phyloP scores from a whole-genome alignment of 257 asterid genomes.

The Leonotis leonurus region DNA sequence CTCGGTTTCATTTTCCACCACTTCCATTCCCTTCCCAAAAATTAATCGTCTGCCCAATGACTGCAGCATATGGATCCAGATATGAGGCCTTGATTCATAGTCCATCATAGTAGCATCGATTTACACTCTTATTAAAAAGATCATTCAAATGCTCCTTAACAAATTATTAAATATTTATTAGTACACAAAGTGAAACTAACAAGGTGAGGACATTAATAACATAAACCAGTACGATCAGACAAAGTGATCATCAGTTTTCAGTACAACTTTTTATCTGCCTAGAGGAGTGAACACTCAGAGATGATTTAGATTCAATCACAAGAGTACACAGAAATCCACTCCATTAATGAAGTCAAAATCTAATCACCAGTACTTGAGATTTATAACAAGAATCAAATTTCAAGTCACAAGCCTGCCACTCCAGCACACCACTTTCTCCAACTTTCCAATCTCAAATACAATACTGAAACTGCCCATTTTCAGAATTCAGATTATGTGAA shows the following conservation, averaged over 20 bases:
- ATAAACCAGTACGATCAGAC: background rate
- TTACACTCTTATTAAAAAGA: background rate
- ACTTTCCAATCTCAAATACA: background rate
- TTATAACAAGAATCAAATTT: background rate
- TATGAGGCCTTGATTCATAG: background rate
- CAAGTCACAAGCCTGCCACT: background rate
- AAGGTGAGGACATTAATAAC: background rate
- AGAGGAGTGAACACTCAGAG: background rate
- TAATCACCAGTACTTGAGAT: background rate
- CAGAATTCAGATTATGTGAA: slow-evolving; percentile 4
- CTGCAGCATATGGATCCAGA: slow-evolving; percentile 39
- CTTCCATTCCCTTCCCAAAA: slow-evolving; percentile 58
- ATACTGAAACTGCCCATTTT: background rate
- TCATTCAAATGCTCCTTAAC: background rate
- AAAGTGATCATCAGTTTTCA: background rate
- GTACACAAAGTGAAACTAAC: background rate
- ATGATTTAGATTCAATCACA: background rate
- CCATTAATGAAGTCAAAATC: background rate
- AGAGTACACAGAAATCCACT: background rate
- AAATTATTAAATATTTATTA: background rate
- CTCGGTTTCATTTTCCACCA: slow-evolving; percentile 36
- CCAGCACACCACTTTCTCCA: background rate
- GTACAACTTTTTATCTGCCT: background rate
- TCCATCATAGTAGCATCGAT: no score
- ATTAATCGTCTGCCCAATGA: slow-evolving; percentile 58